phyloP scores from a whole-genome alignment of 192 early-diverging fungal species.

The Gorgonomyces haynaldii region DNA sequence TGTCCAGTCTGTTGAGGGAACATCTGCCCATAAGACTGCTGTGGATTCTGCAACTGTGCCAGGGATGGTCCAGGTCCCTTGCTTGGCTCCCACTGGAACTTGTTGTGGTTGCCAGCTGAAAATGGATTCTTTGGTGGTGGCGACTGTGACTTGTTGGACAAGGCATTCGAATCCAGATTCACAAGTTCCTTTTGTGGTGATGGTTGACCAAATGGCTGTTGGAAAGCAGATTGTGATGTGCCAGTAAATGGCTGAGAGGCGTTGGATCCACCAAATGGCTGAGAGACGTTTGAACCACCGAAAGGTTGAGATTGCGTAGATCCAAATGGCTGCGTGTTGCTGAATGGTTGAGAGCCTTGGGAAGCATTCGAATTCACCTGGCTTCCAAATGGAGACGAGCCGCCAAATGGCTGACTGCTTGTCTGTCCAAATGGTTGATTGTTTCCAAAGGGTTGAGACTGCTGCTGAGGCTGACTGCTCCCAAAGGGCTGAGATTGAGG shows the following conservation, averaged over 20 bases:
- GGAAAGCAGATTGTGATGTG: not conserved
- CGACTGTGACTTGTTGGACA: not conserved
- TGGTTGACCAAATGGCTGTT: not conserved
- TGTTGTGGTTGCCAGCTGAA: constrained; percentile 1
- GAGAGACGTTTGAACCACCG: not conserved
- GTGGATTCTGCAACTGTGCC: not conserved
- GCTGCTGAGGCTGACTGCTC: too few species aligned
- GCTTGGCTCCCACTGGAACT: constrained; percentile 3
- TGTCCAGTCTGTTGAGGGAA: not conserved
- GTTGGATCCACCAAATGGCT: not conserved
- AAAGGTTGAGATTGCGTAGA: too few species aligned
- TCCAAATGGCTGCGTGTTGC: not conserved
- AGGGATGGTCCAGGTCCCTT: constrained; percentile 2
- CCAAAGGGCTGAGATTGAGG: too few species aligned
- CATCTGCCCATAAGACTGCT: too few species aligned
- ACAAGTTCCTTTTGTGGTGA: constrained; percentile 5
- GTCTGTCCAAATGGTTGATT: too few species aligned
- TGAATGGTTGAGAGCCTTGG: too few species aligned
- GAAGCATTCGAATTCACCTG: too few species aligned
- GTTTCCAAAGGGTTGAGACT: too few species aligned
- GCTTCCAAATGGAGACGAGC: too few species aligned
- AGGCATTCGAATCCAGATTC: constrained; percentile 3
- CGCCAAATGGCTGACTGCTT: too few species aligned
- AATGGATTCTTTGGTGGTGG: constrained; percentile 8
- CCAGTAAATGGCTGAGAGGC: not conserved